Percentiles rank a stretch among this genome's conserved stretches.
These are phyloP conservation scores for Podospora australis DNA, from an alignment of 495 filamentous ascomycete species.

Conservation along the genomic window DNA sequence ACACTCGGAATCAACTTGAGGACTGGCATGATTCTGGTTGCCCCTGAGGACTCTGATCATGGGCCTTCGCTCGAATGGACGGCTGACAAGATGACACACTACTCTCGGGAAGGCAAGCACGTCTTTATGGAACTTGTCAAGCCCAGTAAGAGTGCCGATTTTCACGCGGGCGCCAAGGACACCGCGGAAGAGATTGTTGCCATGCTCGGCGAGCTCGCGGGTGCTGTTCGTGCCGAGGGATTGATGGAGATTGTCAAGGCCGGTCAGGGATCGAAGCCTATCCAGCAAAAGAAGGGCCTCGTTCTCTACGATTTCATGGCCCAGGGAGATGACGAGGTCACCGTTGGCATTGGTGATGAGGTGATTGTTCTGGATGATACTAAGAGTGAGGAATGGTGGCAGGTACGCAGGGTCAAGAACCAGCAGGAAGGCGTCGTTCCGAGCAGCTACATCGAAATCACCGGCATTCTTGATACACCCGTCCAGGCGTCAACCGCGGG, in stretches of 20 bases:
- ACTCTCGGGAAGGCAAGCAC: constrained; percentile 96
- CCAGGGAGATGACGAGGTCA: constrained; percentile 94
- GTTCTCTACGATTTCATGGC: constrained; percentile 95
- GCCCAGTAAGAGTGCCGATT: constrained; percentile 88
- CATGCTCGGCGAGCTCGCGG: constrained; percentile 82
- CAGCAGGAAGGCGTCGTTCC: constrained; percentile 97
- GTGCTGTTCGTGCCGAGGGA: constrained; percentile 74
- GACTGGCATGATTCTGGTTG: constrained; percentile 83
- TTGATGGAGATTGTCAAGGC: constrained; percentile 82
- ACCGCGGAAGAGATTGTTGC: constrained; percentile 88
- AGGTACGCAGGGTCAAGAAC: constrained; percentile 82
- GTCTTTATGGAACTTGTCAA: constrained; percentile 89
- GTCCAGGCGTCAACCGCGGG: constrained; percentile 41
- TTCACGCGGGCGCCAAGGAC: constrained; percentile 96
- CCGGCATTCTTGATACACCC: constrained; percentile 47
- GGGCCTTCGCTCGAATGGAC: constrained; percentile 87
- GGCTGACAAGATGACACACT: constrained; percentile 86
- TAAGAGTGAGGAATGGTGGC: constrained; percentile 98
- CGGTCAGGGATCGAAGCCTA: constrained; percentile 47
- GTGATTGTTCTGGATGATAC: constrained; percentile 83
- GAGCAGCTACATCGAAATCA: constrained; percentile 89
- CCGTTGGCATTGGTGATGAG: constrained; percentile 82
- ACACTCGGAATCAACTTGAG: constrained; percentile 83
- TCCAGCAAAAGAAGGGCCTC: constrained; percentile 64
- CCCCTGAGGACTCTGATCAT: constrained; percentile 73